These are phyloP conservation scores for Lotmaria passim DNA, from an alignment of 208 protist genomes.

Conservation along the genomic window DNA sequence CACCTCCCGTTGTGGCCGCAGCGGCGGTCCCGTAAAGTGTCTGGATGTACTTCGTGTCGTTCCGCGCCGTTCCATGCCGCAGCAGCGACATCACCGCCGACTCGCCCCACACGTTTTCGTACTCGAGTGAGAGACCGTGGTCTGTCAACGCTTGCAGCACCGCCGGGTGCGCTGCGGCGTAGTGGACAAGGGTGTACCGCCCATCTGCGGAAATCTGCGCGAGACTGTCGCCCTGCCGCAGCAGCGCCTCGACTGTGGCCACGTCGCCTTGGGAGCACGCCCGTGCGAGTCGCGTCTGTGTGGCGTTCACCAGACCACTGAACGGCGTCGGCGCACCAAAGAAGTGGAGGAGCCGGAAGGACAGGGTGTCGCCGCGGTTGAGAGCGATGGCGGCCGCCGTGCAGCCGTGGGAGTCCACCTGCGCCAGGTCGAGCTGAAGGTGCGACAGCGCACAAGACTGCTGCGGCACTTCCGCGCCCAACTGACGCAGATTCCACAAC, in stretches of 20 bases:
- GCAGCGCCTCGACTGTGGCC: slow-evolving; percentile 58
- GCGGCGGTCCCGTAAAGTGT: slow-evolving; percentile 17
- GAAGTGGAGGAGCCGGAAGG: slow-evolving; percentile 61
- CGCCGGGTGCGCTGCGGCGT: slow-evolving; percentile 68
- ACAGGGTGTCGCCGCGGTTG: slow-evolving; percentile 40
- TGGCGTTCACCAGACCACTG: slow-evolving; percentile 49
- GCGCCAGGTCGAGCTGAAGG: slow-evolving; percentile 40
- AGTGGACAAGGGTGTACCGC: slow-evolving; percentile 88
- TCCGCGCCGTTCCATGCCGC: slow-evolving; percentile 73
- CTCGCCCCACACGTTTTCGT: slow-evolving; percentile 73
- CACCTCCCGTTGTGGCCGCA: neutral
- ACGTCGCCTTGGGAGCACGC: slow-evolving; percentile 64
- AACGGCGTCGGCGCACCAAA: slow-evolving; percentile 46
- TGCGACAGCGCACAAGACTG: too few relatives aligned
- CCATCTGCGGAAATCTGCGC: slow-evolving; percentile 71
- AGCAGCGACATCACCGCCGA: slow-evolving; percentile 73
- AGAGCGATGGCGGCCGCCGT: slow-evolving; percentile 40
- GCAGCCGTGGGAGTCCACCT: slow-evolving; percentile 23
- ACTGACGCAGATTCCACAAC: slow-evolving; percentile 13
- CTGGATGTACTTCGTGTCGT: slow-evolving; percentile 48
- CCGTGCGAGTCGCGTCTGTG: slow-evolving; percentile 66
- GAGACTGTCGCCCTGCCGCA: slow-evolving; percentile 62
- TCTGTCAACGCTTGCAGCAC: slow-evolving; percentile 36
- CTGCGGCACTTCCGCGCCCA: slow-evolving; percentile 2
- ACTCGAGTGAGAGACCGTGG: slow-evolving; percentile 70